Percentiles rank a stretch among this genome's conserved stretches.
These are phyloP conservation scores for Cucumis melo DNA, from an alignment of 306 rosid species.

Conservation along the genomic window DNA sequence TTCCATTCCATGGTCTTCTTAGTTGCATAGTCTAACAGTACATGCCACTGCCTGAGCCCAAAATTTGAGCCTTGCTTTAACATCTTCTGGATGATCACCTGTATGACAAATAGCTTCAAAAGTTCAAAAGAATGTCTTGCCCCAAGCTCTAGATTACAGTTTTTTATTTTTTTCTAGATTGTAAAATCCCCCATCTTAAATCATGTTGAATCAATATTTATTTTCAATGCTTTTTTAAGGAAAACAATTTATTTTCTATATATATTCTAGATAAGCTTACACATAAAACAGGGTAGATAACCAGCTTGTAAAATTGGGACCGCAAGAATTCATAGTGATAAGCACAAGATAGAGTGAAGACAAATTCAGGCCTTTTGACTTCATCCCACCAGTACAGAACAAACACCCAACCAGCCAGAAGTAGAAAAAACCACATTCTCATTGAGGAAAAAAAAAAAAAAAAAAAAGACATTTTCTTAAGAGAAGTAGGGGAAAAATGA, in stretches of 20 bases:
- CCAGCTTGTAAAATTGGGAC: background rate
- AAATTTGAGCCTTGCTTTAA: conserved; percentile 78
- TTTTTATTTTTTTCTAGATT: too few relatives aligned
- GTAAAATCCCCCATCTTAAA: too few relatives aligned
- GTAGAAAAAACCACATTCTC: too few relatives aligned
- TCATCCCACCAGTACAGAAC: background rate
- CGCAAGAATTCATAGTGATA: background rate
- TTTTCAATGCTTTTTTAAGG: too few relatives aligned
- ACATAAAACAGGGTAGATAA: background rate
- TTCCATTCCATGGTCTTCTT: background rate
- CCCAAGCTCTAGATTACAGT: too few relatives aligned
- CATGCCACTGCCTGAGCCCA: conserved; percentile 97
- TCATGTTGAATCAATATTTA: too few relatives aligned
- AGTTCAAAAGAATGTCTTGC: background rate
- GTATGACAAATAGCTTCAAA: background rate
- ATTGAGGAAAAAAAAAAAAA: too few relatives aligned
- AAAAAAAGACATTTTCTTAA: background rate
- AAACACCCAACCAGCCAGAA: background rate
- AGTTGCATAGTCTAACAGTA: conserved; percentile 71
- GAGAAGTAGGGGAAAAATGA: background rate
- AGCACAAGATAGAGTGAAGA: background rate
- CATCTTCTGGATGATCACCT: conserved; percentile 93
- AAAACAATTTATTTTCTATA: too few relatives aligned
- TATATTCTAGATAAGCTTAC: background rate
- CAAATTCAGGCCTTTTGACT: background rate